A percentile compares a stretch with the other conserved stretches of the same genome.
phyloP scores from a whole-genome alignment of 352 stramenopile species.

The Sclerospora graminicola region DNA sequence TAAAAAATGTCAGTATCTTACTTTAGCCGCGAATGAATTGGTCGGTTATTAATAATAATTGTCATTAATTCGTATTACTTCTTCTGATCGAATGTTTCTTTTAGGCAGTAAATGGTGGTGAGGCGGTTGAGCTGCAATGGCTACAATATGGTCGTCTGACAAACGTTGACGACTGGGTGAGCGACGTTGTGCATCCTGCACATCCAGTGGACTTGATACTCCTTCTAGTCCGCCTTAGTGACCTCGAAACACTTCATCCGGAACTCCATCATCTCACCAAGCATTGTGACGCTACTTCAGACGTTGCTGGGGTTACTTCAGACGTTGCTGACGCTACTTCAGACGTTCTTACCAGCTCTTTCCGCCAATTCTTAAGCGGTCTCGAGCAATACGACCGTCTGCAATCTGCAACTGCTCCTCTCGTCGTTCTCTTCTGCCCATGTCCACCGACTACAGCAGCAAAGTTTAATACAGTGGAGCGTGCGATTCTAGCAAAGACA shows the following conservation, averaged over 20 bases:
- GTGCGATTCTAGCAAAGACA: conserved; percentile 9
- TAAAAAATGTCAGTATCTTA: conserved; percentile 30
- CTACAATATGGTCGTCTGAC: conserved; percentile 38
- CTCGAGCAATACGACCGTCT: conserved; percentile 18
- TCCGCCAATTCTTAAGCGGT: conserved; percentile 15
- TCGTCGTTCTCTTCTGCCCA: conserved; percentile 33
- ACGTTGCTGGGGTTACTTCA: not conserved
- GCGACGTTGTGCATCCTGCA: conserved; percentile 3
- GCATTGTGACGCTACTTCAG: not conserved
- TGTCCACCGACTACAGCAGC: conserved; percentile 9
- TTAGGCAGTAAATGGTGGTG: conserved; percentile 19
- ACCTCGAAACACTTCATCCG: conserved; percentile 43
- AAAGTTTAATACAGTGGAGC: conserved; percentile 9
- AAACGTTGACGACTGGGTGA: conserved; percentile 24
- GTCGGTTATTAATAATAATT: no score
- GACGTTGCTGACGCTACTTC: not conserved
- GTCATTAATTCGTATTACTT: no score
- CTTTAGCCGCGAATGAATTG: no score
- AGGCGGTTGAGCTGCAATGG: conserved; percentile 39
- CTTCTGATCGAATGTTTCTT: no score
- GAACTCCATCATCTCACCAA: conserved; percentile 22
- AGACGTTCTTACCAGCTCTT: no score
- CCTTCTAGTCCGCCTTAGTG: conserved; percentile 46
- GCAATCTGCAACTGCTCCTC: conserved; percentile 2
- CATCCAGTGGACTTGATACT: conserved; percentile 31